Evolutionary conservation across 129 eudicot genomes (phyloP), one percentile per base, ranked within the genome.

Genomic region (Chrysanthemum lavandulifolium): DNA sequence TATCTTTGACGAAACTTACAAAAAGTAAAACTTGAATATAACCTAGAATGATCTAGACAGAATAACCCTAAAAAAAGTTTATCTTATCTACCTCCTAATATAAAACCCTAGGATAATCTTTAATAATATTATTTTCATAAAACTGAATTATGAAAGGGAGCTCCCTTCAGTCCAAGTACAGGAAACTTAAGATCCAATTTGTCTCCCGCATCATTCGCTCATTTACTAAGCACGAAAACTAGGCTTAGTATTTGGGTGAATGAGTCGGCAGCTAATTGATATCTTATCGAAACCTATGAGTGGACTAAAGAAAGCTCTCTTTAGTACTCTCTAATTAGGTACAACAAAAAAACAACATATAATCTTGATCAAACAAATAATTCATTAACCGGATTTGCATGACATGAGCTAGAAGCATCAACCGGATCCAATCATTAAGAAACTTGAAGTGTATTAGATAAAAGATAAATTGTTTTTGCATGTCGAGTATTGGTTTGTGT

Each of bases 231-330:
- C 74, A 25, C 2, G n/a, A 7, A 0, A 74, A 90, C 86, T 79
- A 87, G 88, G 80, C 90, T 79, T 76, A 72, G 91, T 76, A 94
- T 87, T 74, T 94, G 99, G 84, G 86, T 90, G 99, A 94, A 94
- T 94, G 99, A 94, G 89, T 90, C 97, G 86, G 92, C 97, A 94
- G 97, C 97, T 81, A 84, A 91, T 81, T 90, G 89, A 82, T 36
- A 93, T 80, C 98, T 73, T 80, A 86, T 74, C 13, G 74, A 84
- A 74, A n/a, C 91, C 92, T 81, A 69, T 81, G 86, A 74, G 84
- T 93, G 98, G 89, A 93, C 98, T 68, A 87, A 87, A 93, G 98
- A 90, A 90, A 93, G 98, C 98, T 90, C 98, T 86, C 98, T 89
- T 40, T 56, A 18, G 14, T 14, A 18, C 9, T 31, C 47, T 5